A percentile compares a stretch with the other conserved stretches of the same genome.
These are phyloP conservation scores for Geopyxis carbonaria DNA, from an alignment of 495 filamentous ascomycete species.

Conservation along the genomic window DNA sequence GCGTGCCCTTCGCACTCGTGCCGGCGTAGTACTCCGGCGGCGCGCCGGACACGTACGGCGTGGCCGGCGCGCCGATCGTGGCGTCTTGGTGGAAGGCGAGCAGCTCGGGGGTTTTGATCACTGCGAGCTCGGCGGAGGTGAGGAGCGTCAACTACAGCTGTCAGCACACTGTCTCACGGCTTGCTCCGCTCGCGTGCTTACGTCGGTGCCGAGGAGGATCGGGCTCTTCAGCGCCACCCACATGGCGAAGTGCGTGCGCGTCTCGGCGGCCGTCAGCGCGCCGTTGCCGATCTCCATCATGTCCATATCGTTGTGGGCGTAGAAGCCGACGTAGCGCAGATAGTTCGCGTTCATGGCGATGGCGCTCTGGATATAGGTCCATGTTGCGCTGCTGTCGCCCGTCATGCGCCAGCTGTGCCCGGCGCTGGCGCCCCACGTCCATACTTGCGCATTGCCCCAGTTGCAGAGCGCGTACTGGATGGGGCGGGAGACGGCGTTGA, in stretches of 20 bases:
- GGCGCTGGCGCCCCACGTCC: constrained; percentile 34
- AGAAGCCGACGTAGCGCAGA: constrained; percentile 23
- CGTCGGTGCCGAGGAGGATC: constrained; percentile 35
- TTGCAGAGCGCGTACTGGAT: constrained; percentile 53
- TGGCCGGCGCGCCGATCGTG: constrained; percentile 34
- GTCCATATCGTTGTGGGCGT: constrained; percentile 35
- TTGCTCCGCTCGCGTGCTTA: too few relatives aligned
- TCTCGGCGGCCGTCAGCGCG: constrained; percentile 29
- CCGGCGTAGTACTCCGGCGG: constrained; percentile 47
- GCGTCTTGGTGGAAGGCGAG: constrained; percentile 47
- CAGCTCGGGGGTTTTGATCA: constrained; percentile 41
- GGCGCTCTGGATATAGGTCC: constrained; percentile 7
- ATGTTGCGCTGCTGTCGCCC: constrained; percentile 31
- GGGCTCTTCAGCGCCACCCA: constrained; percentile 44
- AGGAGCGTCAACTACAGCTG: too few relatives aligned
- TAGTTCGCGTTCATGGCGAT: too few relatives aligned
- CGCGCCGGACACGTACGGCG: constrained; percentile 43
- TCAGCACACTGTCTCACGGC: too few relatives aligned
- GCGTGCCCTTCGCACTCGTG: constrained; percentile 22
- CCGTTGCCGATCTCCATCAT: constrained; percentile 56
- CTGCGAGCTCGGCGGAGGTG: constrained; percentile 29
- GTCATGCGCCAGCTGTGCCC: constrained; percentile 41
- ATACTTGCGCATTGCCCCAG: constrained; percentile 41
- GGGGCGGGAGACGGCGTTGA: constrained; percentile 35
- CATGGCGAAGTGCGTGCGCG: constrained; percentile 34